Base-by-base conservation (phyloP, 2,329 filamentous ascomycete genomes). In the Apiospora pterosperma region DNA sequence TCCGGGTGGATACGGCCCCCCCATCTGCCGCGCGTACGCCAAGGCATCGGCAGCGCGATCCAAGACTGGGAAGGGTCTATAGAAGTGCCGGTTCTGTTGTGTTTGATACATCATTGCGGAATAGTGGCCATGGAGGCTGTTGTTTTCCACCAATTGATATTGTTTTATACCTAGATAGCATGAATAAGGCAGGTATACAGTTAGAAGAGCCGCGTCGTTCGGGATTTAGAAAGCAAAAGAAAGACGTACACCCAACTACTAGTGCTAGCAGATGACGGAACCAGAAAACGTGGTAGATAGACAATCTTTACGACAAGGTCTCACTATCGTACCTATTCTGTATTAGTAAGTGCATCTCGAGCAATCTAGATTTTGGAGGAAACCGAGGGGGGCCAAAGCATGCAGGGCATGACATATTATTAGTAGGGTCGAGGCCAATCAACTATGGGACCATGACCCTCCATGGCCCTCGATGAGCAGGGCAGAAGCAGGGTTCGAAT, bases 1-100 rank as follows among this genome's bases (percentile, higher is more conserved):
- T 28, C 48, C 48, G 48, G 28, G 48, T 55, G 48, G 48, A 16
- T 8, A 55, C 28, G 28, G 28, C 28, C 25, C 48, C n/a, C 48
- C 48, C 48, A 55, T 55, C 19, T 55, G 48, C 48, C 48, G 48
- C 48, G 48, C 48, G 48, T 55, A 55, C 48, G 48, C 48, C 28
- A 55, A 55, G 48, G 48, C 48, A 55, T 34, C 48, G 28, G 48
- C 41, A n/a, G 41, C 19, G 11, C 8, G 41, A 42, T 42, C 8
- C 41, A 42, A n/a, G 41, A 7, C 48, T 34, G 25, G 16, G 28
- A 21, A 55, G 28, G 34, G 48, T 55, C 48, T 55, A 16, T 52
- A 28, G 48, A 55, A 55, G 48, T 34, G 31, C 34, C 28, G 48
- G 21, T 34, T 34, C 34, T 34, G 48, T 55, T 34, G 48, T 28